Evolutionary conservation across 805 yeast genomes (phyloP).

Genomic region (Candida wancherniae): DNA sequence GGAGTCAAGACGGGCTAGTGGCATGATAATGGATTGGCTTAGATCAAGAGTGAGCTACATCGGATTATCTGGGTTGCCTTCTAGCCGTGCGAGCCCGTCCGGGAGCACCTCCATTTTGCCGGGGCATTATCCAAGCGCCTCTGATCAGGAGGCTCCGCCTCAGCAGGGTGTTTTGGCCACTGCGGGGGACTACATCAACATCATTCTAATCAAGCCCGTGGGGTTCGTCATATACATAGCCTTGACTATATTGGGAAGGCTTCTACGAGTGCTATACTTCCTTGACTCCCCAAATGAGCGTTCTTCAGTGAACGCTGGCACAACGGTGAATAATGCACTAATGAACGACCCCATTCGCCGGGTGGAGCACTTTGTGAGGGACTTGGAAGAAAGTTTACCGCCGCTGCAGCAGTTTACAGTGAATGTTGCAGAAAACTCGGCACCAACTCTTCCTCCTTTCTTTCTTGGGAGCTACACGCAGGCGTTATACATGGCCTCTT

Average conservation of each 20-base stretch:
- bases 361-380: conserved; percentile 47
- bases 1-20: no score
- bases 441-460: conserved; percentile 39
- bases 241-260: not conserved
- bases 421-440: conserved; percentile 8
- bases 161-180: conserved; percentile 2
- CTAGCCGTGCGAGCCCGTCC: no score
- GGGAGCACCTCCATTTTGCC: no score
- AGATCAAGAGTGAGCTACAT: no score
- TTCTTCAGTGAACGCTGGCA: conserved; percentile 5
- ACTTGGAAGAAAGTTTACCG: conserved; percentile 44
- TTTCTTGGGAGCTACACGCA: conserved; percentile 76
- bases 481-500: conserved; percentile 66
- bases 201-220: conserved; percentile 4
- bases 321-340: conserved; percentile 13
- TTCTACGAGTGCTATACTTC: conserved; percentile 6
- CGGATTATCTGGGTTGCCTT: no score
- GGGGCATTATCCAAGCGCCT: conserved; percentile 11
- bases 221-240: conserved; percentile 1
- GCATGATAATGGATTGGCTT: no score
- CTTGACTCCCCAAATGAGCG: conserved; percentile 6
- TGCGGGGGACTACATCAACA: conserved; percentile 1
- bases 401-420: conserved; percentile 19
- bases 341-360: conserved; percentile 48
- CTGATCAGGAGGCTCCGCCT: no score